These are phyloP conservation scores for Vigna nakashimae DNA, from an alignment of 306 rosid species.

Conservation along the genomic window DNA sequence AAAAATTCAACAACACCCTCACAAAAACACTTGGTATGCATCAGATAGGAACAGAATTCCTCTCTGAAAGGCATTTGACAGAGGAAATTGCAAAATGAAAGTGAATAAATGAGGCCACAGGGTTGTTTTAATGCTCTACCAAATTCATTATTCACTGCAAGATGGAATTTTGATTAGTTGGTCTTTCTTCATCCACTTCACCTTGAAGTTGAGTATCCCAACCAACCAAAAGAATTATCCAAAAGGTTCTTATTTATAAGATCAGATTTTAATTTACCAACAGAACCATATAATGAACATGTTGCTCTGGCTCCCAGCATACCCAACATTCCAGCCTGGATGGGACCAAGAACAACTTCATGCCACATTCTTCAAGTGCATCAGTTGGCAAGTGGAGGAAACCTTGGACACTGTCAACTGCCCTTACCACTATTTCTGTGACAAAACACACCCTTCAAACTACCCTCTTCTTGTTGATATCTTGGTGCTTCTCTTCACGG, in stretches of 20 bases:
- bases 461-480: conserved; percentile 65
- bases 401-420: conserved; percentile 72
- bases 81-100: conserved; percentile 22
- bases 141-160: conserved; percentile 10
- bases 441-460: conserved; percentile 69
- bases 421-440: conserved; percentile 91
- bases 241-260: conserved; percentile 40
- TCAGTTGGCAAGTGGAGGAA: conserved; percentile 94
- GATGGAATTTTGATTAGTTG: conserved; percentile 57
- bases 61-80: conserved; percentile 42
- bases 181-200: conserved; percentile 67
- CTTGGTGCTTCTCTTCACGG: conserved; percentile 58
- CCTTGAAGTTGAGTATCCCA: conserved; percentile 58
- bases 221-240: conserved; percentile 53
- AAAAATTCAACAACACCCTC: conserved; percentile 41
- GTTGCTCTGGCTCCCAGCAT: conserved; percentile 52
- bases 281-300: conserved; percentile 52
- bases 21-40: conserved; percentile 37
- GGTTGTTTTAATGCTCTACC: conserved; percentile 38
- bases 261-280: conserved; percentile 23
- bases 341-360: conserved; percentile 54
- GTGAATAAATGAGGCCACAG: conserved; percentile 33
- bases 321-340: conserved; percentile 59
- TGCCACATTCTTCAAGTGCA: conserved; percentile 78
- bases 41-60: conserved; percentile 47